Conservation (phyloP, 129 eudicot species). For the Gnaphalium uliginosum region DNA sequence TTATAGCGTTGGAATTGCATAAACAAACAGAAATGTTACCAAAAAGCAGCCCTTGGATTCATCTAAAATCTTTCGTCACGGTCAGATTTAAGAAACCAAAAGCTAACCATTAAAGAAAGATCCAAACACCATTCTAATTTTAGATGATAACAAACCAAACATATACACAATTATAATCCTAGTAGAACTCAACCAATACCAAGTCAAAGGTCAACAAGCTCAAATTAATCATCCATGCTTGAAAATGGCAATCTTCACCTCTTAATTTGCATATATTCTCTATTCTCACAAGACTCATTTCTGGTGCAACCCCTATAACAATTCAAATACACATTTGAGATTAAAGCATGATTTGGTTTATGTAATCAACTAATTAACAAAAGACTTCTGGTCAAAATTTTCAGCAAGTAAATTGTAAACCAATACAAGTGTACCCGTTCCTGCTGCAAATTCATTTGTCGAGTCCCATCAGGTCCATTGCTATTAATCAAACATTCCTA, state of each 20-base stretch:
- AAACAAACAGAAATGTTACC: neutral
- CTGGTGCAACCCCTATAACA: slow-evolving; percentile 11
- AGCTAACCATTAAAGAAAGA: neutral
- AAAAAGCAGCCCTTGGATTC: neutral
- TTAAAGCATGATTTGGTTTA: neutral
- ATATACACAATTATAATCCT: slow-evolving; percentile 1
- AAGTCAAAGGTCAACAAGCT: slow-evolving; percentile 16
- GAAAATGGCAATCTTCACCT: slow-evolving; percentile 9
- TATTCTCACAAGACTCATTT: slow-evolving; percentile 9
- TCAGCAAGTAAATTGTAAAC: neutral
- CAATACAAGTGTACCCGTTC: slow-evolving; percentile 26
- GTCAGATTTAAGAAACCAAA: neutral
- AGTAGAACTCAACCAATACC: neutral
- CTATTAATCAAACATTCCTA: slow-evolving; percentile 43
- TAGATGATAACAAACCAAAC: slow-evolving; percentile 9
- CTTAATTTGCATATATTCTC: neutral
- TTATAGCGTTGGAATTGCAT: neutral
- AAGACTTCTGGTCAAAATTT: neutral
- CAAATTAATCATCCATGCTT: neutral
- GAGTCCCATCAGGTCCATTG: slow-evolving; percentile 25
- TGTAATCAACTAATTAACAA: neutral
- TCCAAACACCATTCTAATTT: neutral
- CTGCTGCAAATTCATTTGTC: slow-evolving; percentile 26
- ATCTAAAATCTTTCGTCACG: neutral
- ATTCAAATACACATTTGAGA: neutral